Evolutionary conservation across 441 rosid species (phyloP).

Genomic region (Aleurites moluccanus): DNA sequence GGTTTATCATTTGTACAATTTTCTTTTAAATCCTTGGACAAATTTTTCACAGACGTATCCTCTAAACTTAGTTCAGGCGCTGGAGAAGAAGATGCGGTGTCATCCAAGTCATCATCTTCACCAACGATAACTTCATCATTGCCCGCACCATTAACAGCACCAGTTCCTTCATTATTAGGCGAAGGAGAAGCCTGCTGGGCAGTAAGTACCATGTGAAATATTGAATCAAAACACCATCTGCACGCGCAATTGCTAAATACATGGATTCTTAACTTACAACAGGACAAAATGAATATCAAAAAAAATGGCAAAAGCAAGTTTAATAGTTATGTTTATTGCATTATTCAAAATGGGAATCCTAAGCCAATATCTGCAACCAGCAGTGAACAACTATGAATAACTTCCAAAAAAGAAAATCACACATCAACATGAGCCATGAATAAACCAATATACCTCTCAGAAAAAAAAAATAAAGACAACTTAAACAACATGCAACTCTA

Average conservation of each 20-base stretch:
- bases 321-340: not conserved
- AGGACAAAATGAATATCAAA: not conserved
- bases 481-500: too few relatives aligned
- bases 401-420: too few relatives aligned
- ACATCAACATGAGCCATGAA: not conserved
- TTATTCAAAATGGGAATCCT: not conserved
- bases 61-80: conserved; percentile 39
- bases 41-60: conserved; percentile 32
- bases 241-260: not conserved
- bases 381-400: too few relatives aligned
- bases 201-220: not conserved
- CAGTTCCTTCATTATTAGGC: conserved; percentile 47
- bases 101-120: conserved; percentile 49
- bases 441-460: not conserved
- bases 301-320: not conserved
- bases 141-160: conserved; percentile 30
- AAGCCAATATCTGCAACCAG: not conserved
- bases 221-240: not conserved
- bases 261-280: not conserved
- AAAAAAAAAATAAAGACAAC: too few relatives aligned
- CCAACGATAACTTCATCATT: conserved; percentile 41
- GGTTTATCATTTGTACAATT: conserved; percentile 44
- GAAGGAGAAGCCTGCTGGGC: conserved; percentile 71
- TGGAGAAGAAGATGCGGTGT: conserved; percentile 51
- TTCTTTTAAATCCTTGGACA: conserved; percentile 40